A percentile compares a stretch with the other conserved stretches of the same genome.
Evolutionary conservation across 2,329 filamentous ascomycete genomes (phyloP).

Genomic region (Penicillium nordicum): DNA sequence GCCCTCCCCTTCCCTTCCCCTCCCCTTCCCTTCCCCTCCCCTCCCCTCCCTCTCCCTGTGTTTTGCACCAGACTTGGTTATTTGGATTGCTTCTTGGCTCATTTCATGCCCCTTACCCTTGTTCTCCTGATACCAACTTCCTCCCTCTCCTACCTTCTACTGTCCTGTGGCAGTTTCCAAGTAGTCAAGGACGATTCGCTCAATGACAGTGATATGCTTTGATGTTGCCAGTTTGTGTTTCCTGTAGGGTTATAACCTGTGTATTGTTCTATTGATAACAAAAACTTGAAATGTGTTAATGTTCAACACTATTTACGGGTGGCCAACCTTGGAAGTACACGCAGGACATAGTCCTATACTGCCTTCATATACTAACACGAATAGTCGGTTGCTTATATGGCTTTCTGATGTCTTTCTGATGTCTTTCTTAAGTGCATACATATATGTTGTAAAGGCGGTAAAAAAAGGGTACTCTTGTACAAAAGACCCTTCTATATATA

Average conservation of each 20-base stretch:
- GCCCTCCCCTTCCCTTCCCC: neutral
- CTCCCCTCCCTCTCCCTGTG: neutral
- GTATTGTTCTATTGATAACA: neutral
- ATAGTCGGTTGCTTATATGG: too few relatives aligned
- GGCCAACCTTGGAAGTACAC: too few relatives aligned
- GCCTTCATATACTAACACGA: too few relatives aligned
- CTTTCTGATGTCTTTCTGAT: too few relatives aligned
- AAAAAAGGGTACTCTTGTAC: too few relatives aligned
- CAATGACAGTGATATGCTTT: conserved; percentile 12
- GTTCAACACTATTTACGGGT: too few relatives aligned
- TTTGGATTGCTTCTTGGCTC: neutral
- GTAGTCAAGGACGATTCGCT: conserved; percentile 17
- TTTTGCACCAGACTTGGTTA: conserved; percentile 5
- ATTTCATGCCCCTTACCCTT: neutral
- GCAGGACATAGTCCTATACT: too few relatives aligned
- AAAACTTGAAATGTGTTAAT: too few relatives aligned
- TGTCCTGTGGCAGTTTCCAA: neutral
- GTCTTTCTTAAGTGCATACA: too few relatives aligned
- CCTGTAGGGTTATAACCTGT: neutral
- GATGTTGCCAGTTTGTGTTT: neutral
- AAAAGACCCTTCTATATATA: too few relatives aligned
- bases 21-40: neutral
- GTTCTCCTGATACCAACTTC: conserved; percentile 13
- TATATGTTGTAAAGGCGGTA: too few relatives aligned
- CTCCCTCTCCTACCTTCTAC: conserved; percentile 5